A percentile compares a stretch with the other conserved stretches of the same genome.
These are phyloP conservation scores for Cercospora nicotianae DNA, from an alignment of 2,329 filamentous ascomycete genomes.

Conservation along the genomic window DNA sequence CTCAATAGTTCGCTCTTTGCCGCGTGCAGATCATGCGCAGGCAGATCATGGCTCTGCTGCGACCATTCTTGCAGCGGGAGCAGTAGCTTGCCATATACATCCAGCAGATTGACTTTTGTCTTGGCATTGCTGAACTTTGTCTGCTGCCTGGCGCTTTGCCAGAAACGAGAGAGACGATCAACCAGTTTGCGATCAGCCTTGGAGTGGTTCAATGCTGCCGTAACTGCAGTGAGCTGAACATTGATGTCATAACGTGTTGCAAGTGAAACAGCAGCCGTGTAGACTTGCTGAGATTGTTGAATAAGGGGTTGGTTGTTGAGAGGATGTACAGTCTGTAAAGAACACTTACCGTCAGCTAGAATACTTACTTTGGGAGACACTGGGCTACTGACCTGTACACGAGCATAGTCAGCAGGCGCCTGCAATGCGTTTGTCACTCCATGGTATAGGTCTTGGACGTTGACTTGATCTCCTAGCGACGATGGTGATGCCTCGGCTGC, in stretches of 20 bases:
- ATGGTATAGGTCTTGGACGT: conserved; percentile 36
- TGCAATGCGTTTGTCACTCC: conserved; percentile 37
- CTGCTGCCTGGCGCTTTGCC: conserved; percentile 17
- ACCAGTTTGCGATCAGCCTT: conserved; percentile 23
- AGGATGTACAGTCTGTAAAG: conserved; percentile 46
- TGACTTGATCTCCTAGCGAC: not conserved
- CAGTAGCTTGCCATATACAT: conserved; percentile 14
- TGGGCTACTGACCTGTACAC: conserved; percentile 40
- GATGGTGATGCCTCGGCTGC: not conserved
- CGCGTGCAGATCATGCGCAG: not conserved
- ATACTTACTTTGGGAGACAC: conserved; percentile 33
- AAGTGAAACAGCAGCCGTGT: conserved; percentile 24
- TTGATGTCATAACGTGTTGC: conserved; percentile 30
- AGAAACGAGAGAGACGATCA: conserved; percentile 23
- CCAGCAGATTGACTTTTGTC: conserved; percentile 10
- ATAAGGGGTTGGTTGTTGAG: conserved; percentile 49
- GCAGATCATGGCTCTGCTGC: not conserved
- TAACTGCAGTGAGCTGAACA: conserved; percentile 17
- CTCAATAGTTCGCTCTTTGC: not conserved
- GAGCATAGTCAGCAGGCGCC: conserved; percentile 43
- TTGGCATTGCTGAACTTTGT: not conserved
- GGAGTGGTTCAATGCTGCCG: conserved; percentile 13
- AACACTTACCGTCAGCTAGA: conserved; percentile 40
- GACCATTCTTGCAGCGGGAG: conserved; percentile 6
- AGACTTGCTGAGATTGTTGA: conserved; percentile 28